These are phyloP conservation scores for Microdochium bolleyi DNA, from an alignment of 2,329 filamentous ascomycete species.

Conservation along the genomic window DNA sequence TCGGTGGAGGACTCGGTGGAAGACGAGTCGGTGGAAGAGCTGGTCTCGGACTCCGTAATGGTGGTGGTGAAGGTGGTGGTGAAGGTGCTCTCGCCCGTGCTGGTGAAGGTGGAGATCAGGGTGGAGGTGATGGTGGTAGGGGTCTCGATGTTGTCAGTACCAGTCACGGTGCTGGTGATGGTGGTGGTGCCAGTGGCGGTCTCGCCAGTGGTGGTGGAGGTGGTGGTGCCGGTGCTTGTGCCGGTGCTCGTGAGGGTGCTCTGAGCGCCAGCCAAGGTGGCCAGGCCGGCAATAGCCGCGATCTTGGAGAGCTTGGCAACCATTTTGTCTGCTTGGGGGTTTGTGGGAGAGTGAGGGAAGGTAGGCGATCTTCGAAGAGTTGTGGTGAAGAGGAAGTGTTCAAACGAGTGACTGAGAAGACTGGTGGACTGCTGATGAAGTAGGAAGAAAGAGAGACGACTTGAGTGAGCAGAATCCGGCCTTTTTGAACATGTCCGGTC, in stretches of 20 bases:
- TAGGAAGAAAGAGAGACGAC: background rate
- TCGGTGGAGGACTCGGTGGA: background rate
- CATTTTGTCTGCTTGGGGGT: background rate
- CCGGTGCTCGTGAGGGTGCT: background rate
- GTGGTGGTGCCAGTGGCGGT: background rate
- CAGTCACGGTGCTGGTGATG: background rate
- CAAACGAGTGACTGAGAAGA: background rate
- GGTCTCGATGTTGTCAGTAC: background rate
- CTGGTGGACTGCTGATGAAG: background rate
- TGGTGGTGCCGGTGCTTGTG: background rate
- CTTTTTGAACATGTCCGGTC: background rate
- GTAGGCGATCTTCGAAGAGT: background rate
- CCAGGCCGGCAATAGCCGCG: background rate
- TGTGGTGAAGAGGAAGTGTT: background rate
- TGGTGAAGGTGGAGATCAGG: background rate
- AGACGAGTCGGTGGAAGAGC: background rate
- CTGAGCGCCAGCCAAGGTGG: slow-evolving; percentile 3
- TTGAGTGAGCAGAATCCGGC: background rate
- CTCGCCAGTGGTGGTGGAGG: background rate
- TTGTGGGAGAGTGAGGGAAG: background rate
- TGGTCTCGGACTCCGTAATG: too few relatives aligned
- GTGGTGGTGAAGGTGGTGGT: background rate
- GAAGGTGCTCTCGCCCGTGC: too few relatives aligned
- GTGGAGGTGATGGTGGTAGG: background rate
- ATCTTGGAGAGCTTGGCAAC: background rate